phyloP scores from a whole-genome alignment of 495 filamentous ascomycete genomes.

The Penicillium bovifimosum region DNA sequence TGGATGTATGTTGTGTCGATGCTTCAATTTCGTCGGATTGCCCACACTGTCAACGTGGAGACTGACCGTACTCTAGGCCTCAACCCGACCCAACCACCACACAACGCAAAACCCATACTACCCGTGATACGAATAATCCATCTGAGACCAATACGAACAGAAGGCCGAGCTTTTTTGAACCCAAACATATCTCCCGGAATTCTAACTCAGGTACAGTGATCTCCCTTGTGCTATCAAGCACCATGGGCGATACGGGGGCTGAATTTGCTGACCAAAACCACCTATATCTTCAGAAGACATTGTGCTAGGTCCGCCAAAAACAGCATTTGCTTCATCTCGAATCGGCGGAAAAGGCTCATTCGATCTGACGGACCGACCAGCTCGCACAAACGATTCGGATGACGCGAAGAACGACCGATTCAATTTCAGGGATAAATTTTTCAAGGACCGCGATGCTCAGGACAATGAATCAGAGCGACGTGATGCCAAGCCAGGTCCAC shows the following conservation, averaged over 20 bases:
- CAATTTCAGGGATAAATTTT: constrained; percentile 52
- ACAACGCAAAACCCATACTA: constrained; percentile 43
- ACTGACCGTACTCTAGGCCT: constrained; percentile 28
- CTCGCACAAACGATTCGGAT: constrained; percentile 45
- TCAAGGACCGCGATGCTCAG: constrained; percentile 42
- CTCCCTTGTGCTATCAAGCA: not conserved
- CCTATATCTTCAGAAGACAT: constrained; percentile 61
- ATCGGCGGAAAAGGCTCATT: constrained; percentile 49
- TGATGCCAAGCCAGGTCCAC: constrained; percentile 31
- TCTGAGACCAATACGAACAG: constrained; percentile 39
- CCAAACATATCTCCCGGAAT: constrained; percentile 56
- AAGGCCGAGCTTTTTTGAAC: constrained; percentile 56
- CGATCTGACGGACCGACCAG: constrained; percentile 42
- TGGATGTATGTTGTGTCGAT: constrained; percentile 62
- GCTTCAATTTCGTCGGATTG: not conserved
- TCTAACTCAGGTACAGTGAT: constrained; percentile 49
- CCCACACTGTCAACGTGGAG: constrained; percentile 17
- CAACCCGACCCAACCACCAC: constrained; percentile 40
- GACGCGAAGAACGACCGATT: constrained; percentile 53
- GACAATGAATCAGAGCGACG: constrained; percentile 43
- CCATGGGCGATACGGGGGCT: constrained; percentile 5
- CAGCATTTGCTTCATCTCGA: constrained; percentile 75
- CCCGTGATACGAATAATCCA: constrained; percentile 40
- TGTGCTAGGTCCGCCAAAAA: constrained; percentile 82
- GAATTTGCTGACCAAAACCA: constrained; percentile 14